Evolutionary conservation across 371 early-diverging fungal genomes (phyloP).

Genomic region (Mucor irregularis): DNA sequence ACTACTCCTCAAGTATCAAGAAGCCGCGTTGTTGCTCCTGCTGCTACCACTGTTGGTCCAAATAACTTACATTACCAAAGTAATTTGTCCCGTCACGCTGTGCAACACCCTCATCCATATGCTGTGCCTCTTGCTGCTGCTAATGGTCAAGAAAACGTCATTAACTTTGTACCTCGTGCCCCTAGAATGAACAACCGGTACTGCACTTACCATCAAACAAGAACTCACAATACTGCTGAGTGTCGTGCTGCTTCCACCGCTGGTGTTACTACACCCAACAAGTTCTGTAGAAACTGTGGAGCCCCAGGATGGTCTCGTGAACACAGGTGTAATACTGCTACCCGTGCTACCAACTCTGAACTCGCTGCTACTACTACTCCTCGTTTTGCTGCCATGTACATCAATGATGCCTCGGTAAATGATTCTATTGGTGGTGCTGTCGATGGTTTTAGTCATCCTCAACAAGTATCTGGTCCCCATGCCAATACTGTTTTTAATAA

Average conservation of each 20-base stretch:
- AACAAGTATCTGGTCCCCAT: no score
- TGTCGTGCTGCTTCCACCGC: not conserved
- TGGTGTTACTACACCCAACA: not conserved
- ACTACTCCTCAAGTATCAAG: no score
- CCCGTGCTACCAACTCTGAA: not conserved
- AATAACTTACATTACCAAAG: not conserved
- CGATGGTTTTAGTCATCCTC: no score
- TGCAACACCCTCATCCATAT: not conserved
- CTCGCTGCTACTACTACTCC: not conserved
- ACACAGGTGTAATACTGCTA: not conserved
- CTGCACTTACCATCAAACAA: not conserved
- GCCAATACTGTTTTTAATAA: no score
- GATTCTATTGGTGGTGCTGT: no score
- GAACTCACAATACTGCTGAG: not conserved
- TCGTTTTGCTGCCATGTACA: no score
- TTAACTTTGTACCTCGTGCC: no score
- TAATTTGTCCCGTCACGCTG: not conserved
- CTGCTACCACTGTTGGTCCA: not conserved
- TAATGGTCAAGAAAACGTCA: not conserved
- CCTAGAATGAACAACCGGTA: no score
- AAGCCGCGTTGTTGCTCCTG: no score
- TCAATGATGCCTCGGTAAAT: no score
- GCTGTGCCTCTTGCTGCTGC: not conserved
- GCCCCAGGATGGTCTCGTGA: not conserved
- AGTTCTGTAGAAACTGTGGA: not conserved